Percentiles rank a stretch among this genome's conserved stretches.
phyloP scores from a whole-genome alignment of 1,284 basidiomycete genomes.

The Cryptococcus sp. region DNA sequence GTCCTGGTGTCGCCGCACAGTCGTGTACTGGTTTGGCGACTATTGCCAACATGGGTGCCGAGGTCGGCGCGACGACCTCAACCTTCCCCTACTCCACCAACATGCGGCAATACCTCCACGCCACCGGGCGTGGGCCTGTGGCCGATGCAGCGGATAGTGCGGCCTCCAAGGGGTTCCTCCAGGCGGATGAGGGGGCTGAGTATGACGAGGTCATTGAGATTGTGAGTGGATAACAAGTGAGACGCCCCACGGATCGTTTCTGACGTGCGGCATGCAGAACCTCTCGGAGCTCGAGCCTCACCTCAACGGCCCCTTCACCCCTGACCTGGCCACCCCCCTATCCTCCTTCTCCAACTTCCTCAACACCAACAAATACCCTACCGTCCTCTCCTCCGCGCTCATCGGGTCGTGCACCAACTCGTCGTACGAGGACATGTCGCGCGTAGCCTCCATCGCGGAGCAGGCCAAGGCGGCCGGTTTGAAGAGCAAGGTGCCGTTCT shows the following conservation, averaged over 20 bases:
- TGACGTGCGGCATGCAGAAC: conserved; percentile 56
- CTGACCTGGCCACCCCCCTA: conserved; percentile 91
- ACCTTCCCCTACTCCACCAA: conserved; percentile 91
- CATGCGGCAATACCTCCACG: conserved; percentile 86
- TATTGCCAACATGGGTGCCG: conserved; percentile 98
- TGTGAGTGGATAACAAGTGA: conserved; percentile 53
- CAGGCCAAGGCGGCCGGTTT: conserved; percentile 64
- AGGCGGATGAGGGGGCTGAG: conserved; percentile 82
- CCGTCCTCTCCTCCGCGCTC: conserved; percentile 78
- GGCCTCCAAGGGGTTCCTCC: conserved; percentile 71
- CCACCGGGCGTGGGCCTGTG: conserved; percentile 84
- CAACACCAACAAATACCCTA: conserved; percentile 82
- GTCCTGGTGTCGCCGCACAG: conserved; percentile 83
- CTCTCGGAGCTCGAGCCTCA: conserved; percentile 92
- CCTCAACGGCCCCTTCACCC: conserved; percentile 98
- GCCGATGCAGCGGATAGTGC: conserved; percentile 83
- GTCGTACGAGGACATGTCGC: conserved; percentile 99
- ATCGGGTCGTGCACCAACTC: conserved; percentile 99
- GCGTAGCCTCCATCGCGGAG: conserved; percentile 87
- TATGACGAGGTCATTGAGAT: conserved; percentile 96
- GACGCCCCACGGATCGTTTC: neutral
- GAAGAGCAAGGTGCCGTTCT: conserved; percentile 88
- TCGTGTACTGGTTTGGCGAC: conserved; percentile 95
- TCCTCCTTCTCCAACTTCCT: conserved; percentile 90
- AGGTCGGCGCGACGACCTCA: conserved; percentile 97